Conservation (phyloP, 2,329 filamentous ascomycete genomes). For the Botrytis hyacinthi region DNA sequence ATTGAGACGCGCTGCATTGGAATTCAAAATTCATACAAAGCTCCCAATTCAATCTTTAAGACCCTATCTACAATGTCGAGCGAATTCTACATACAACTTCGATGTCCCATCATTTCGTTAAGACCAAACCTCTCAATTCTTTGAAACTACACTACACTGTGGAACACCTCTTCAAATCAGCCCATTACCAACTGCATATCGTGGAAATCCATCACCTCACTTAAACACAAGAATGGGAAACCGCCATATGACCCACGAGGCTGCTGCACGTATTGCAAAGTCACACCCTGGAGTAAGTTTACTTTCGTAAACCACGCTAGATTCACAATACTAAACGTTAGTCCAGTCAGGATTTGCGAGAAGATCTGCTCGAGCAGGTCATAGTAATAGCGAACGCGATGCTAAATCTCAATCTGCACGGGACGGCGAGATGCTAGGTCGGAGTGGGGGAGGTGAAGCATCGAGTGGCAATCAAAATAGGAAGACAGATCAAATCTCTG, state of each 20-base stretch:
- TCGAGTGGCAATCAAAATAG: neutral
- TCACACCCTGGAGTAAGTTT: slow-evolving; percentile 11
- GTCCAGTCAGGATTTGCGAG: slow-evolving; percentile 15
- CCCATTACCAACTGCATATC: neutral
- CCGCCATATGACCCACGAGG: neutral
- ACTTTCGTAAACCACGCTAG: neutral
- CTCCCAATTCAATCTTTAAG: neutral
- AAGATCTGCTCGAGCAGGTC: slow-evolving; percentile 2
- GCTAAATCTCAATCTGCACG: neutral
- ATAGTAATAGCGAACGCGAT: slow-evolving; percentile 4
- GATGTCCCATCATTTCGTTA: neutral
- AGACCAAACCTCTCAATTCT: neutral
- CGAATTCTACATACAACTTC: neutral
- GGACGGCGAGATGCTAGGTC: neutral
- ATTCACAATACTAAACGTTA: neutral
- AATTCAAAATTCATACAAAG: neutral
- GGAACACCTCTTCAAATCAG: neutral
- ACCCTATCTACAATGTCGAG: neutral
- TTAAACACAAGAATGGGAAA: neutral
- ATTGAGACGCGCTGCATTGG: neutral
- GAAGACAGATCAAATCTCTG: neutral
- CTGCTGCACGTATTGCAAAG: slow-evolving; percentile 10
- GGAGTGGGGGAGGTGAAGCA: neutral
- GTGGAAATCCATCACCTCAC: neutral
- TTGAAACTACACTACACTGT: neutral